phyloP scores from a whole-genome alignment of 163 green algal species.

The Picocystis sp. region DNA sequence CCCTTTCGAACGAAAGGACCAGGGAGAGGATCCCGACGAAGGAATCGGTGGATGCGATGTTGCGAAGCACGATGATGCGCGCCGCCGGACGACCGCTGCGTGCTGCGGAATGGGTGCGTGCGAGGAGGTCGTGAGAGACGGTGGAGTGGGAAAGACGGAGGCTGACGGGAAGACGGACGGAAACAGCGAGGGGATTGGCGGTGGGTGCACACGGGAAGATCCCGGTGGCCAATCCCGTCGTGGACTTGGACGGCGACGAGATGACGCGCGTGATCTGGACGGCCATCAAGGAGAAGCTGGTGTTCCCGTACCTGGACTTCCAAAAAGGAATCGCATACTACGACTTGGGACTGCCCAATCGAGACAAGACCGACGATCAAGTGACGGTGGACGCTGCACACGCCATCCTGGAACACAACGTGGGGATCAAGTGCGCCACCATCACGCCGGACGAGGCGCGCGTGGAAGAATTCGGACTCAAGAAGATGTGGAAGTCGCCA shows the following conservation, averaged over 20 bases:
- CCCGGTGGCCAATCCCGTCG: conserved; percentile 63
- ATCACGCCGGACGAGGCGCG: conserved; percentile 93
- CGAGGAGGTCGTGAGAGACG: too few relatives aligned
- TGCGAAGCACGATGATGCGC: too few relatives aligned
- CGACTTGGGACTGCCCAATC: conserved; percentile 68
- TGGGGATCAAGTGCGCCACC: conserved; percentile 96
- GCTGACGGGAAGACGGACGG: too few relatives aligned
- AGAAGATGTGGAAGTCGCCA: conserved; percentile 86
- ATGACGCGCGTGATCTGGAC: conserved; percentile 90
- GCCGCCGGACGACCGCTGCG: too few relatives aligned
- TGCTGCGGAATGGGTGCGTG: too few relatives aligned
- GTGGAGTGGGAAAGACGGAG: too few relatives aligned
- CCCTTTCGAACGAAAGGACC: too few relatives aligned
- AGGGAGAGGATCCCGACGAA: too few relatives aligned
- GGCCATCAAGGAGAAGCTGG: conserved; percentile 93
- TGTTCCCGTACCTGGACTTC: conserved; percentile 83
- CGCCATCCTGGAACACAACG: conserved; percentile 70
- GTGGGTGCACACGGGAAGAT: conserved; percentile 32
- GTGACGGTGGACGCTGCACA: conserved; percentile 73
- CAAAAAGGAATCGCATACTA: conserved; percentile 72
- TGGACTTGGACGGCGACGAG: conserved; percentile 81
- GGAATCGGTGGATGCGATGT: too few relatives aligned
- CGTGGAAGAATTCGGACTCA: conserved; percentile 88
- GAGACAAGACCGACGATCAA: conserved; percentile 72
- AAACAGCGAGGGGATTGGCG: too few relatives aligned